phyloP scores from a whole-genome alignment of 352 stramenopile genomes.

The Blastocystis sp. region DNA sequence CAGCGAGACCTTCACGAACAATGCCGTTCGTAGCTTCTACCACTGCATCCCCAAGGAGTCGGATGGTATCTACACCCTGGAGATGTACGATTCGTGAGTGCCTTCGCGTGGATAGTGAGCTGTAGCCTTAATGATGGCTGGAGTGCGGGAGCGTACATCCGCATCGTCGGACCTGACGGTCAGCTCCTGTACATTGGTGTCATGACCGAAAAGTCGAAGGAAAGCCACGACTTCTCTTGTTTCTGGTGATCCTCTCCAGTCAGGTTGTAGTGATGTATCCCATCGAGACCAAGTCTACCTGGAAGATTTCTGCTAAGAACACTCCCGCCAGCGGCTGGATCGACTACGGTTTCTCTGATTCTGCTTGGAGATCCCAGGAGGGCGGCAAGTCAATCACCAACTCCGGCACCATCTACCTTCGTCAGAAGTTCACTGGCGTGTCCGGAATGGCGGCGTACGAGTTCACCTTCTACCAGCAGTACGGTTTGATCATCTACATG shows the following conservation, averaged over 20 bases:
- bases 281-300: constrained; percentile 18
- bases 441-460: constrained; percentile 54
- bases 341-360: constrained; percentile 5
- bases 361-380: neutral
- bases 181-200: constrained; percentile 39
- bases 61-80: constrained; percentile 28
- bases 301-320: neutral
- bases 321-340: constrained; percentile 14
- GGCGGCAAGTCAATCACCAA: neutral
- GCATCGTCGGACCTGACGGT: constrained; percentile 44
- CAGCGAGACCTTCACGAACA: constrained; percentile 62
- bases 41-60: constrained; percentile 43
- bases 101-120: neutral
- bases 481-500: constrained; percentile 60
- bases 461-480: constrained; percentile 58
- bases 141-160: constrained; percentile 35
- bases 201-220: constrained; percentile 9
- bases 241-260: neutral
- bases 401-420: constrained; percentile 34
- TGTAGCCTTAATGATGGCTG: constrained; percentile 29
- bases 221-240: constrained; percentile 36
- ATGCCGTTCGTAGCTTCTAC: constrained; percentile 54
- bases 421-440: constrained; percentile 21
- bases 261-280: constrained; percentile 40
- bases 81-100: constrained; percentile 39